Percentiles rank a stretch among this genome's conserved stretches.
These are phyloP conservation scores for Viridothelium virens DNA, from an alignment of 495 filamentous ascomycete genomes.

Conservation along the genomic window DNA sequence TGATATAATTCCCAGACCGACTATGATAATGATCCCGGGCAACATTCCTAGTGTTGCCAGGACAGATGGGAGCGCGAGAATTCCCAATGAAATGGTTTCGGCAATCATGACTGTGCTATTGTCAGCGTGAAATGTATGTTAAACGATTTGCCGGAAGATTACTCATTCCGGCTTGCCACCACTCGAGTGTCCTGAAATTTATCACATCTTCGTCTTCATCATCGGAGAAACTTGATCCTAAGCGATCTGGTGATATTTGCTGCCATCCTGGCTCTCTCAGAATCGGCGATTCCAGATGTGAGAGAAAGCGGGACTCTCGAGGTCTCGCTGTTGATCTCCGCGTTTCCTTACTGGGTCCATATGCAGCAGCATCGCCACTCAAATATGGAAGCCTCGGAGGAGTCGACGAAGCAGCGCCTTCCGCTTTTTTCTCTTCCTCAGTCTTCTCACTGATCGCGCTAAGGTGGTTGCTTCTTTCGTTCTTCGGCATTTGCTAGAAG, in stretches of 20 bases:
- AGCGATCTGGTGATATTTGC: not conserved
- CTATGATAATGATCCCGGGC: constrained; percentile 47
- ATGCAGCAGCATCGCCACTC: not conserved
- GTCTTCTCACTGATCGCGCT: not conserved
- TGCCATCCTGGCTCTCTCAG: constrained; percentile 10
- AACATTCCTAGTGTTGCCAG: constrained; percentile 30
- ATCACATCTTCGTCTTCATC: not conserved
- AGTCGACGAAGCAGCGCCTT: not conserved
- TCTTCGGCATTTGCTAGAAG: not conserved
- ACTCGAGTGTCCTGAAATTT: constrained; percentile 14
- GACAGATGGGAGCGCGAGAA: constrained; percentile 30
- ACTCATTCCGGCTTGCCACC: constrained; percentile 16
- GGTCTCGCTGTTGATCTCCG: not conserved
- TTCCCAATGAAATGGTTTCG: constrained; percentile 35
- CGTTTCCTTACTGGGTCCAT: not conserved
- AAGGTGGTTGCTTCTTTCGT: not conserved
- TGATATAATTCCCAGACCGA: constrained; percentile 56
- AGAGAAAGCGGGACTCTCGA: constrained; percentile 1
- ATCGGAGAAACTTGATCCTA: not conserved
- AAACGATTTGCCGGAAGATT: not conserved
- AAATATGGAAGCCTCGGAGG: not conserved
- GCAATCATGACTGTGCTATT: constrained; percentile 31
- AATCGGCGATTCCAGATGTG: not conserved
- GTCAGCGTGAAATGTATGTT: not conserved
- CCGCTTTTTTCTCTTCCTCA: constrained; percentile 2